These are phyloP conservation scores for Backusella circina DNA, from an alignment of 192 early-diverging fungal genomes.

Conservation along the genomic window DNA sequence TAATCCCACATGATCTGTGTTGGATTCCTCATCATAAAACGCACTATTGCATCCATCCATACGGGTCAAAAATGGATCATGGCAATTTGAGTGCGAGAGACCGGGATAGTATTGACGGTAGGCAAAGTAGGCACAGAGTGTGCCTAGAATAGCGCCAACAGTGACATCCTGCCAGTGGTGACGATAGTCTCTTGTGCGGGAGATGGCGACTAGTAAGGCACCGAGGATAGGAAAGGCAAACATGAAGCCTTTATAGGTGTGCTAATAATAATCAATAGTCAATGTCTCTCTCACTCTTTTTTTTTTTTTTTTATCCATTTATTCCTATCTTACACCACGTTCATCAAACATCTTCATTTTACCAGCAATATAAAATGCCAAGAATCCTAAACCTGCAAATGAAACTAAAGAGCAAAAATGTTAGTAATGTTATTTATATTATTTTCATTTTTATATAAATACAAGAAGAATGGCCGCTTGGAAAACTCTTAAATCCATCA, in stretches of 20 bases:
- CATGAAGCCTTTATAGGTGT: conserved; percentile 67
- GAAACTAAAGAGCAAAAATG: conserved; percentile 38
- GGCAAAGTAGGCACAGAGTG: conserved; percentile 51
- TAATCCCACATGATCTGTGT: background rate
- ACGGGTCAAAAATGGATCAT: background rate
- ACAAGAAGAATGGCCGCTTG: conserved; percentile 84
- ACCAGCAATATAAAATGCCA: conserved; percentile 68
- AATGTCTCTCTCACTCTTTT: background rate
- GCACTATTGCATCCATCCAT: background rate
- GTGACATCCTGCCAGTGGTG: conserved; percentile 64
- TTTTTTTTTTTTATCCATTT: background rate
- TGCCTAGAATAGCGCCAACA: conserved; percentile 37
- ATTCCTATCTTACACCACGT: conserved; percentile 31
- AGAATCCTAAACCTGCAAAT: conserved; percentile 69
- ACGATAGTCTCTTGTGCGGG: conserved; percentile 60
- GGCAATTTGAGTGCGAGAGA: conserved; percentile 2
- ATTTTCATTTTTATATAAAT: conserved; percentile 14
- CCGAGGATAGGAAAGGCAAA: conserved; percentile 31
- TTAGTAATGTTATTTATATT: background rate
- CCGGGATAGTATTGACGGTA: conserved; percentile 64
- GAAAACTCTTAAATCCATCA: conserved; percentile 86
- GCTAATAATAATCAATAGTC: conserved; percentile 4
- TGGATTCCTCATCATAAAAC: background rate
- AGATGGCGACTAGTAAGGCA: conserved; percentile 54
- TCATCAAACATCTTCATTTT: conserved; percentile 70